Base-by-base conservation (phyloP, 2,329 filamentous ascomycete species). In the Venturia effusa region DNA sequence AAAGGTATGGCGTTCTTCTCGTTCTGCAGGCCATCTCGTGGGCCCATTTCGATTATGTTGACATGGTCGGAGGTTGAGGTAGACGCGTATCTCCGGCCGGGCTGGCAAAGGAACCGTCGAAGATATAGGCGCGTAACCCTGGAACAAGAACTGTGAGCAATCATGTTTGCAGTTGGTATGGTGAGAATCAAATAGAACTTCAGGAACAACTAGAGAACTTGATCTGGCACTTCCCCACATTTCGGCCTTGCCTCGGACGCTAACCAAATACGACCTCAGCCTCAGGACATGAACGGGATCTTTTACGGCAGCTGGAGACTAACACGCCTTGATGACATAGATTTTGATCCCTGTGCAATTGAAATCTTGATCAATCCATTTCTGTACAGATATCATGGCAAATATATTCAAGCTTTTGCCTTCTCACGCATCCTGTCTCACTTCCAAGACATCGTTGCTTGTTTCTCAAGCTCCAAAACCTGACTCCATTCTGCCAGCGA, bases 11-110 rank as follows among this genome's bases (percentile, higher is more conserved):
- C 80, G 67, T 79, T 83, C 76, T 88, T 89, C 78, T 94, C 89
- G 72, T 94, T 95, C 73, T 96, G 90, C 62, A 95, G 77, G n/a
- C 90, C 90, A 78, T 95, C 90, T 68, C 90, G 82, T 40, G 90
- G 90, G 10, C 89, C 90, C 67, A 95, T 90, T 77, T 95, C 90
- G 66, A 94, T 87, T 45, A 95, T 86, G 48, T 81, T 77, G 45
- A 84, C 79, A 37, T 45, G 32, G 48, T 63, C 61, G 22, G 61
- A 34, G 34, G 45, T 41, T 30, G 48, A 39, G 34, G 59, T 27
- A 13, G 59, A 60, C 13, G 59, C 59, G 10, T 6, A 60, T 13
- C n/a, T 32, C 32, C 59, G 51, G 30, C 51, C 32, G 4, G 51
- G 51, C 19, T 57, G 51, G 51, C 51, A 57, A 32, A 34, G 3